Evolutionary conservation across 106 monocot genomes (phyloP).

Genomic region (Alisma plantagoaquatica): DNA sequence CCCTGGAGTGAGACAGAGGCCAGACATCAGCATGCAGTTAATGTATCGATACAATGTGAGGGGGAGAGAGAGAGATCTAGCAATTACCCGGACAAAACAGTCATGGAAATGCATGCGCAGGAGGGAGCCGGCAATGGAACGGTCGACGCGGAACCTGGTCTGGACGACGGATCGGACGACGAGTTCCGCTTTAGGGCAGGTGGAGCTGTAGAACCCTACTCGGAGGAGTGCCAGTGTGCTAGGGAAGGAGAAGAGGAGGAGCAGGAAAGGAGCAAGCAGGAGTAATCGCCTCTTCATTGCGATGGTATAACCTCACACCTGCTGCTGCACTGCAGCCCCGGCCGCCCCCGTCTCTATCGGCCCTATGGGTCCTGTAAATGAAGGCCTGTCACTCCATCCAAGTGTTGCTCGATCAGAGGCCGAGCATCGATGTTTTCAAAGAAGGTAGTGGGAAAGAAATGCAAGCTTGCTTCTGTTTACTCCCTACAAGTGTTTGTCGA

Average conservation of each 20-base stretch:
- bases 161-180: background rate
- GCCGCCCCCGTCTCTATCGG: no score
- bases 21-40: background rate
- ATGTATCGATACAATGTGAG: background rate
- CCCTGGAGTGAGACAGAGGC: background rate
- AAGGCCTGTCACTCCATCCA: no score
- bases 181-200: slow-evolving; percentile 5
- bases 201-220: slow-evolving; percentile 1
- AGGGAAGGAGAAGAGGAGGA: background rate
- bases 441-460: no score
- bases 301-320: no score
- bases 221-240: background rate
- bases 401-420: no score
- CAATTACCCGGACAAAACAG: slow-evolving; percentile 4
- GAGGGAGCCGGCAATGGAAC: background rate
- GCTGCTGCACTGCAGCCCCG: no score
- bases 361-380: no score
- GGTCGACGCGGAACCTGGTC: background rate
- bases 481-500: no score
- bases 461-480: no score
- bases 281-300: background rate
- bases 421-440: no score
- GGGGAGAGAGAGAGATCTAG: background rate
- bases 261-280: background rate
- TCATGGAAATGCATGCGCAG: slow-evolving; percentile 7